These are phyloP conservation scores for Apiotrichum sp. DNA, from an alignment of 1,284 basidiomycete genomes.

Conservation along the genomic window DNA sequence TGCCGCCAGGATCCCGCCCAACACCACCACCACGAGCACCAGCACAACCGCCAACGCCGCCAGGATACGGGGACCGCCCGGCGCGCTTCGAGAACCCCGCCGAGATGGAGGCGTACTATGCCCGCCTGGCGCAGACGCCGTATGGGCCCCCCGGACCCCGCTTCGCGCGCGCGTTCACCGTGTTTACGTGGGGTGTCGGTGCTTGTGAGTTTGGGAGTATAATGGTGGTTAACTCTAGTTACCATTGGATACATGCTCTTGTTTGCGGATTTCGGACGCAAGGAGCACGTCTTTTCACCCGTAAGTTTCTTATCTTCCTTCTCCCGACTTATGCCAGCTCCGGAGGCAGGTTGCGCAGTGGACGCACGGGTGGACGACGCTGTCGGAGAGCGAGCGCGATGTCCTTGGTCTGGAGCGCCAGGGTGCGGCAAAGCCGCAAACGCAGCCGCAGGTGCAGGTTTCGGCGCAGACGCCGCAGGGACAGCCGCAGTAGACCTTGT, in stretches of 20 bases:
- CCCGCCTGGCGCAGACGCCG: constrained; percentile 1
- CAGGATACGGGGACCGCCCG: not conserved
- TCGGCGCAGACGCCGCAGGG: no score
- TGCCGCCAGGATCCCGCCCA: not conserved
- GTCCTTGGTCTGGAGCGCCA: constrained; percentile 18
- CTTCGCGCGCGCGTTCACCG: not conserved
- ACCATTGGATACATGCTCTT: constrained; percentile 39
- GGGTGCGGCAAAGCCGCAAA: no score
- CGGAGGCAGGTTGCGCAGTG: constrained; percentile 24
- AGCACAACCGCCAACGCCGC: not conserved
- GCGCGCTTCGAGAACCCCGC: not conserved
- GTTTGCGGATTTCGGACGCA: constrained; percentile 40
- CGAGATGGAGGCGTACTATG: constrained; percentile 4
- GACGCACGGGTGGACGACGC: constrained; percentile 23
- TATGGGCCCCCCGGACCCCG: not conserved
- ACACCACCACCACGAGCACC: not conserved
- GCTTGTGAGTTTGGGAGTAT: not conserved
- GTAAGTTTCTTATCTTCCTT: constrained; percentile 21
- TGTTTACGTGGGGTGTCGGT: not conserved
- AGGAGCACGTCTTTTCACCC: constrained; percentile 45
- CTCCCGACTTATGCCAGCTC: constrained; percentile 15
- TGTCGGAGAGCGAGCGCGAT: constrained; percentile 28
- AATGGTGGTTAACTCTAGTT: constrained; percentile 17
- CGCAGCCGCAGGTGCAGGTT: no score
- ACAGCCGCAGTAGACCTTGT: no score